Conservation (phyloP, 257 asterid species). For the Linaria vulgaris region DNA sequence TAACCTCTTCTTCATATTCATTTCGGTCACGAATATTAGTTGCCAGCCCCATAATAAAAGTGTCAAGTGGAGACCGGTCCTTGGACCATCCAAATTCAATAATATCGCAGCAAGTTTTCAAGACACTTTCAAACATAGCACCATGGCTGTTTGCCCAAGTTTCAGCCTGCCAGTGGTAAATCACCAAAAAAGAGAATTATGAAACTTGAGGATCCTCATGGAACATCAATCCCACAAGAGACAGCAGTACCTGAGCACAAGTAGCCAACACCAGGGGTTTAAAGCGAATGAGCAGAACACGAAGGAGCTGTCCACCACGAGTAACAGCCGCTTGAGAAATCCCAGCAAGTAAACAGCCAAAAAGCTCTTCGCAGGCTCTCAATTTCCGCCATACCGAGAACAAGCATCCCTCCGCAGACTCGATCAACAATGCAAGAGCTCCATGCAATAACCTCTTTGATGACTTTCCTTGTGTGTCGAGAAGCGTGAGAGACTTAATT, state of each 20-base stretch:
- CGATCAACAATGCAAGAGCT: conserved; percentile 78
- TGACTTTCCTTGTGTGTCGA: conserved; percentile 83
- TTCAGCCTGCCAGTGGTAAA: conserved; percentile 62
- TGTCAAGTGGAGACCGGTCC: conserved; percentile 91
- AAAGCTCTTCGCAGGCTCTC: conserved; percentile 94
- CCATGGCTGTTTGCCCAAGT: conserved; percentile 77
- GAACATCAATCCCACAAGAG: conserved; percentile 24
- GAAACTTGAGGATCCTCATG: conserved; percentile 26
- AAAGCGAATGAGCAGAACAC: conserved; percentile 82
- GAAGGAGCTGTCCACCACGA: conserved; percentile 93
- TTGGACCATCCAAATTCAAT: conserved; percentile 88
- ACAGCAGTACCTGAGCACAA: conserved; percentile 73
- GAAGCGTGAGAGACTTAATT: conserved; percentile 67
- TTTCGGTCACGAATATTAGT: conserved; percentile 81
- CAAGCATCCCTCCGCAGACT: conserved; percentile 88
- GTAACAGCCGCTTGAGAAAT: conserved; percentile 79
- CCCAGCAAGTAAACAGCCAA: conserved; percentile 83
- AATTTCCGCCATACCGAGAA: conserved; percentile 80
- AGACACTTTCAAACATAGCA: conserved; percentile 78
- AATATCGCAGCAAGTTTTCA: conserved; percentile 87
- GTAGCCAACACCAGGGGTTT: conserved; percentile 85
- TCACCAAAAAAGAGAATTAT: conserved; percentile 18
- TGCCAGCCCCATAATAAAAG: conserved; percentile 92
- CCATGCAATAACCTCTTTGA: conserved; percentile 89
- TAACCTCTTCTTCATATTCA: conserved; percentile 86